phyloP scores from a whole-genome alignment of 768 basidiomycete genomes.

The Kwoniella dejecticola region DNA sequence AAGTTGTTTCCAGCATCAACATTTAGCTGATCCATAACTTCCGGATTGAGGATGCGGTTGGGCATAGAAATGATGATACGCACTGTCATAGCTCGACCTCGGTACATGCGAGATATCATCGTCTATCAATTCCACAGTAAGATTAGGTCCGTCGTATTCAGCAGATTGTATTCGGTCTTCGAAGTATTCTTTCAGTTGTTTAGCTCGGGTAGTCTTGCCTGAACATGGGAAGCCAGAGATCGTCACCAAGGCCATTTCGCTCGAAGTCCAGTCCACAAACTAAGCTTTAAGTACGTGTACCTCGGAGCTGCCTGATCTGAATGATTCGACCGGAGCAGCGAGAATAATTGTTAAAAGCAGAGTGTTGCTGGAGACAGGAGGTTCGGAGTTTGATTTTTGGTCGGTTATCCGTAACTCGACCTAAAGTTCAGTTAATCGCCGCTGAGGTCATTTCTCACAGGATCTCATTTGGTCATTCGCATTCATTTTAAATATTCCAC shows the following conservation, averaged over 20 bases:
- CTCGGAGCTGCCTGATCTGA: background rate
- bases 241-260: slow-evolving; percentile 86
- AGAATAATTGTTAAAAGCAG: too few relatives aligned
- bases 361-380: too few relatives aligned
- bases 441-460: slow-evolving; percentile 10
- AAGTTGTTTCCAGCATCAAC: too few relatives aligned
- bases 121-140: slow-evolving; percentile 63
- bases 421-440: background rate
- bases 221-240: slow-evolving; percentile 83
- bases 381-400: too few relatives aligned
- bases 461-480: background rate
- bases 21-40: too few relatives aligned
- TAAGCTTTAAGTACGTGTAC: background rate
- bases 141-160: slow-evolving; percentile 62
- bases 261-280: too few relatives aligned
- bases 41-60: too few relatives aligned
- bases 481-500: background rate
- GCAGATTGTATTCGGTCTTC: slow-evolving; percentile 61
- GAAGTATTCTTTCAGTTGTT: slow-evolving; percentile 66
- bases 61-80: background rate
- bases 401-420: background rate
- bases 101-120: slow-evolving; percentile 71
- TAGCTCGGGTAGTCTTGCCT: slow-evolving; percentile 77
- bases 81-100: slow-evolving; percentile 74
- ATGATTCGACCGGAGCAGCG: background rate